These are phyloP conservation scores for Nepenthes gracilis DNA, from an alignment of 148 eudicot species.

Conservation along the genomic window DNA sequence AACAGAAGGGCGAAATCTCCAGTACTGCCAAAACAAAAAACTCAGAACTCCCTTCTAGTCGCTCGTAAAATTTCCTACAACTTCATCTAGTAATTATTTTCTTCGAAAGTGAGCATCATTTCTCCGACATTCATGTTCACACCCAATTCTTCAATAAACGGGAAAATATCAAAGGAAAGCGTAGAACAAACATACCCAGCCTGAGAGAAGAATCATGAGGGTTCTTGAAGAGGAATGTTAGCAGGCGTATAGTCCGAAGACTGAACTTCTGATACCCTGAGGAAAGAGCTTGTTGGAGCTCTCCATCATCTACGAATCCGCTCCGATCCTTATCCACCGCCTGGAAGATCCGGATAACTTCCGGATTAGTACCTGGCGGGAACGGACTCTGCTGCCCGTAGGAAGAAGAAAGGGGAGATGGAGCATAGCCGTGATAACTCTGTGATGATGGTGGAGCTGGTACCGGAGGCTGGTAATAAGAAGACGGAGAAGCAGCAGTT, in stretches of 20 bases:
- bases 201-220: constrained; percentile 20
- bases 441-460: not conserved
- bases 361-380: constrained; percentile 68
- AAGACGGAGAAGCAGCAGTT: too few species aligned
- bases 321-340: constrained; percentile 62
- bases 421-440: not conserved
- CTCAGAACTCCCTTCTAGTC: too few species aligned
- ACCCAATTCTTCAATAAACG: constrained; percentile 3
- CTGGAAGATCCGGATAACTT: constrained; percentile 60
- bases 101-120: too few species aligned
- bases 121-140: not conserved
- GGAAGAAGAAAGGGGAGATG: not conserved
- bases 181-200: constrained; percentile 25
- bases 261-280: constrained; percentile 42
- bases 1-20: too few species aligned
- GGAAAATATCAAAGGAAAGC: not conserved
- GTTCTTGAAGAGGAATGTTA: constrained; percentile 50
- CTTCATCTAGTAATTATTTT: too few species aligned
- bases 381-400: constrained; percentile 14
- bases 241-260: constrained; percentile 51
- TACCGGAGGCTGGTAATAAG: too few species aligned
- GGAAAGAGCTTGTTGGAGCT: constrained; percentile 47
- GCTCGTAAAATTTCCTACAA: too few species aligned
- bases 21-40: too few species aligned
- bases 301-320: constrained; percentile 56